A percentile compares a stretch with the other conserved stretches of the same genome.
Conservation (phyloP, 1,139 yeast species). For the Candida frijolesensis region DNA sequence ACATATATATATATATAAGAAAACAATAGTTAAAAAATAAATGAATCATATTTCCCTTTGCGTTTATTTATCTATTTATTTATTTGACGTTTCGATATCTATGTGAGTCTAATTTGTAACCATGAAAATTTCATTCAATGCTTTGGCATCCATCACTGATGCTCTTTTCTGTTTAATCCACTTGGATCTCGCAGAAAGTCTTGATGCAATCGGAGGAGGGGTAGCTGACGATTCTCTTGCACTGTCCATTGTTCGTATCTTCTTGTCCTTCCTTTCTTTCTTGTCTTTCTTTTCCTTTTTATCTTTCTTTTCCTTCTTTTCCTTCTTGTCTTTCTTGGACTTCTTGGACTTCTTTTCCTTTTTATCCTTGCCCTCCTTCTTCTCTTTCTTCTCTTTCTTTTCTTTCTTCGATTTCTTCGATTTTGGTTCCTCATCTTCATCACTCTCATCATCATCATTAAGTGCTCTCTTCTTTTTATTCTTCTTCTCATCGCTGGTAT, state of each 20-base stretch:
- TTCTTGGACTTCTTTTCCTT: slow-evolving; percentile 25
- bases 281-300: slow-evolving; percentile 23
- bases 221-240: slow-evolving; percentile 17
- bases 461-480: slow-evolving; percentile 13
- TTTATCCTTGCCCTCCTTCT: slow-evolving; percentile 24
- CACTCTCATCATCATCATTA: slow-evolving; percentile 11
- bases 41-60: neutral
- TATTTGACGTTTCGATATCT: neutral
- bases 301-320: slow-evolving; percentile 26
- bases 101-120: slow-evolving; percentile 44
- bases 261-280: slow-evolving; percentile 20
- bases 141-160: slow-evolving; percentile 85
- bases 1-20: neutral
- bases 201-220: slow-evolving; percentile 47
- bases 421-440: slow-evolving; percentile 12
- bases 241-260: slow-evolving; percentile 14
- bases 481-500: slow-evolving; percentile 12
- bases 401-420: slow-evolving; percentile 15
- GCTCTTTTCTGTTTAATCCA: slow-evolving; percentile 90
- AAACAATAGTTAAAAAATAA: neutral
- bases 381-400: slow-evolving; percentile 18
- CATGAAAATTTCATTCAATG: slow-evolving; percentile 92
- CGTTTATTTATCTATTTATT: neutral
- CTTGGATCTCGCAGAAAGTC: slow-evolving; percentile 78
- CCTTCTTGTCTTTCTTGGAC: slow-evolving; percentile 25